A percentile compares a stretch with the other conserved stretches of the same genome.
These are phyloP conservation scores for Exophiala mesophila DNA, from an alignment of 2,329 filamentous ascomycete genomes.

Conservation along the genomic window DNA sequence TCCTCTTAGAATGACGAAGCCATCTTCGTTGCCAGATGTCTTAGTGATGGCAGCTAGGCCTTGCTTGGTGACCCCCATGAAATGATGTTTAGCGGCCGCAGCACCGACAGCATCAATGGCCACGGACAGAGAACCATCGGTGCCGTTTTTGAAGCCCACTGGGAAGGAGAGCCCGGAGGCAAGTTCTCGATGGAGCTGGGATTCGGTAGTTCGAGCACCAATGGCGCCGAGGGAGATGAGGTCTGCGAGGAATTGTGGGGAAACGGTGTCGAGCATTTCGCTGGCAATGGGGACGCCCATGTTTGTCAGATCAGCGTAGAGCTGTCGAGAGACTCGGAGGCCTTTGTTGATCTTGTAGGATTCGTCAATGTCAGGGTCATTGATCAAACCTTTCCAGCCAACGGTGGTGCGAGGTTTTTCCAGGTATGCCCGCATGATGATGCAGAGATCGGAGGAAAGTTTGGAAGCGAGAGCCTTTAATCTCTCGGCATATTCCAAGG, in stretches of 20 bases:
- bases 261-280: slow-evolving; percentile 98
- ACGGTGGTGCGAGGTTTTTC: slow-evolving; percentile 98
- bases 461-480: slow-evolving; percentile 78
- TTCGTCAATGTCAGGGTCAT: slow-evolving; percentile 97
- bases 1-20: slow-evolving; percentile 91
- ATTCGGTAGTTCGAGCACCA: slow-evolving; percentile 94
- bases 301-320: slow-evolving; percentile 87
- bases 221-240: slow-evolving; percentile 86
- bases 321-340: slow-evolving; percentile 73
- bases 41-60: slow-evolving; percentile 92
- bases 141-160: slow-evolving; percentile 99
- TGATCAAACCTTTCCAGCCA: slow-evolving; percentile 98
- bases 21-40: slow-evolving; percentile 91
- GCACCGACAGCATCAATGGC: slow-evolving; percentile 95
- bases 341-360: slow-evolving; percentile 99
- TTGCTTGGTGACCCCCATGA: slow-evolving; percentile 94
- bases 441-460: slow-evolving; percentile 81
- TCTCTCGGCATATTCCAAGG: slow-evolving; percentile 86
- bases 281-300: slow-evolving; percentile 94
- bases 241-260: slow-evolving; percentile 92
- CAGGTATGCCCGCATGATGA: slow-evolving; percentile 97
- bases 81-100: slow-evolving; percentile 87
- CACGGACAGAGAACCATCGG: slow-evolving; percentile 81
- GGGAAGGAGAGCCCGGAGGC: slow-evolving; percentile 94
- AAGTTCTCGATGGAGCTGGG: slow-evolving; percentile 89